Base-by-base conservation (phyloP, 371 early-diverging fungal genomes). In the Lichtheimia hyalospora region DNA sequence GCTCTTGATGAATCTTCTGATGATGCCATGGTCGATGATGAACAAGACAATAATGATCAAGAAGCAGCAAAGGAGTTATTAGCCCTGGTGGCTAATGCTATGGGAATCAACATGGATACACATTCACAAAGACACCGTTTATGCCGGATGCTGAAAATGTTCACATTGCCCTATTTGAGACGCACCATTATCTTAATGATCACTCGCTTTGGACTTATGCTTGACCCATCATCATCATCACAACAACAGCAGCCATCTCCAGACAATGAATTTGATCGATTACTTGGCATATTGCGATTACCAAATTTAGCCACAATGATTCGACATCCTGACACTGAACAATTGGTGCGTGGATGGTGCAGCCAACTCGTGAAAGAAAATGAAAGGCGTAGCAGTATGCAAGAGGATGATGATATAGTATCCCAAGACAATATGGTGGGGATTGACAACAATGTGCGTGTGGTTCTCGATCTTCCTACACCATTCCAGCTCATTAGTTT, bases 151-250 rank as follows among this genome's bases (percentile, higher is more conserved):
- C 67, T 92, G 24, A 76, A 82, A 49, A 74, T 82, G 13, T 85
- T 89, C 57, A 74, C 81, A 0, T 69, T 94, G 7, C 91, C 92
- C 0, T 94, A 89, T 69, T 60, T 93, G 64, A 86, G 96, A 15
- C 82, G 84, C 46, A 67, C 84, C 12, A 70, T 86, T 14, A 71
- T 96, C 8, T 64, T 92, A 23, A 69, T 94, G 62, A 83, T 90
- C 66, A 80, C 88, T 3, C 82, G 89, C 43, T 91, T 87, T 66
- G 92, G 90, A 1, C 67, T 91, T 12, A 81, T 90, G 14, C 79
- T 92, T 54, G 83, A 90, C 28, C 48, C 20, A 55, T 60, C 5
- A 42, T 73, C 63, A 56, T 69, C 7, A 39, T 15, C 4, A n/a
- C 41, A 5, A 49, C 63, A 66, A 18, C 34, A 34, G 10, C 34